Evolutionary conservation across 1,139 yeast species (phyloP), one percentile per base, ranked within the genome.

Genomic region (Geotrichum aggregatum): DNA sequence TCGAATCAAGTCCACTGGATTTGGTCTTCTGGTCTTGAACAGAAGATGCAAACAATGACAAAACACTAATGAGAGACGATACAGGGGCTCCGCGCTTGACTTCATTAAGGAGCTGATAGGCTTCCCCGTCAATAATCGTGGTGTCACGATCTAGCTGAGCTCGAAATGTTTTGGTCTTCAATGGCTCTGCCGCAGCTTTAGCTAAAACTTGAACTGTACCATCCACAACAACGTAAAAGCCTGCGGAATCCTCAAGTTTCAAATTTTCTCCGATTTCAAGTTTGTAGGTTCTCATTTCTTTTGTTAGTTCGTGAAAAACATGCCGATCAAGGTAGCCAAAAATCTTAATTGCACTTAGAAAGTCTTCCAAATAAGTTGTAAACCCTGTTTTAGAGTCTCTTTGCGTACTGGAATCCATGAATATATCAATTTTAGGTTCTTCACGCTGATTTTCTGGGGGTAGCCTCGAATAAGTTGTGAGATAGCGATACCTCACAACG

Each of bases 211-310:
- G 91, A 44, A 91, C 79, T 10, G 82, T 77, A 0, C 98, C 98
- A 61, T 91, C 98, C 0, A 91, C 96, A n/a, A 92, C 96, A 47
- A 92, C 85, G 41, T 92, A 83, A 63, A 92, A 89, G 0, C 98
- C 98, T 22, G 84, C 72, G 18, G 82, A 77, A 53, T 86, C 92
- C 58, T 84, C 86, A 45, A 91, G 70, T 49, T 81, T 76, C 39
- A 92, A 69, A 3, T 84, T 76, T 66, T 92, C 98, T 43, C 89
- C 94, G 7, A 79, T 76, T 33, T 83, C 82, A 42, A 92, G 68
- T 59, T 87, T 85, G 64, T 88, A 91, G 1, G 98, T 92, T 49
- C 87, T 86, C 91, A 92, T 87, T 56, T 86, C 87, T 63, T 87
- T 84, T 4, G 98, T 91, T 60, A 92, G 75, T 63, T 91, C 98